Conservation (phyloP, 805 yeast species). For the Clavispora vitiphila region DNA sequence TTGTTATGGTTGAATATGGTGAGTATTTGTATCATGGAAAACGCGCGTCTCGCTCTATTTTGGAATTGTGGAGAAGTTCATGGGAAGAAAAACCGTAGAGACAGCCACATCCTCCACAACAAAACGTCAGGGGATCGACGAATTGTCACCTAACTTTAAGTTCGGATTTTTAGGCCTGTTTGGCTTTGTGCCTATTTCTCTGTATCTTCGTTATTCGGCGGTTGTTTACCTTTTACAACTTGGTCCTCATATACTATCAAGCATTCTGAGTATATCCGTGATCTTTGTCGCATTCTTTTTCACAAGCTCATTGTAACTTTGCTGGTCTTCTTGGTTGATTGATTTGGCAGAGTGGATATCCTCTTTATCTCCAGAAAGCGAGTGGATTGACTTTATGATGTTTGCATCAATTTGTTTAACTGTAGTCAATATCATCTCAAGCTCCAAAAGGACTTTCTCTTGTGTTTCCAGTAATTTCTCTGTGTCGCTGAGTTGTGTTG, state of each 20-base stretch:
- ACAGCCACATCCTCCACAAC: too few species aligned
- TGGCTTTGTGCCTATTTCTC: too few species aligned
- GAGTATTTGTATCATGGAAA: neutral
- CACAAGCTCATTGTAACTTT: slow-evolving; percentile 15
- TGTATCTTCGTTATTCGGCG: too few species aligned
- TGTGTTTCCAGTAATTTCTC: slow-evolving; percentile 7
- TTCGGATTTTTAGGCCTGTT: too few species aligned
- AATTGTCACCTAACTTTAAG: too few species aligned
- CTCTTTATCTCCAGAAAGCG: slow-evolving; percentile 12
- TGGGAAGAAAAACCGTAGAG: neutral
- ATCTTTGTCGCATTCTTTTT: slow-evolving; percentile 15
- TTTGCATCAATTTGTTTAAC: slow-evolving; percentile 26
- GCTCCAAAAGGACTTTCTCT: slow-evolving; percentile 26
- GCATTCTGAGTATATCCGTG: slow-evolving; percentile 11
- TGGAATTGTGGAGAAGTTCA: neutral
- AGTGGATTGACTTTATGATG: slow-evolving; percentile 19
- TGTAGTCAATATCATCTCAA: slow-evolving; percentile 31
- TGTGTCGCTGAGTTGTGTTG: neutral
- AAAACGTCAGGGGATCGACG: too few species aligned
- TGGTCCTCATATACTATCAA: slow-evolving; percentile 5
- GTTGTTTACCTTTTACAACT: too few species aligned
- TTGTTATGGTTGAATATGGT: neutral
- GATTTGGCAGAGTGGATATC: neutral
- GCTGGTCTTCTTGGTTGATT: too few species aligned
- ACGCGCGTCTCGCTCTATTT: neutral